phyloP scores from a whole-genome alignment of 2,329 filamentous ascomycete genomes.

The Amesomyces nigricolor region DNA sequence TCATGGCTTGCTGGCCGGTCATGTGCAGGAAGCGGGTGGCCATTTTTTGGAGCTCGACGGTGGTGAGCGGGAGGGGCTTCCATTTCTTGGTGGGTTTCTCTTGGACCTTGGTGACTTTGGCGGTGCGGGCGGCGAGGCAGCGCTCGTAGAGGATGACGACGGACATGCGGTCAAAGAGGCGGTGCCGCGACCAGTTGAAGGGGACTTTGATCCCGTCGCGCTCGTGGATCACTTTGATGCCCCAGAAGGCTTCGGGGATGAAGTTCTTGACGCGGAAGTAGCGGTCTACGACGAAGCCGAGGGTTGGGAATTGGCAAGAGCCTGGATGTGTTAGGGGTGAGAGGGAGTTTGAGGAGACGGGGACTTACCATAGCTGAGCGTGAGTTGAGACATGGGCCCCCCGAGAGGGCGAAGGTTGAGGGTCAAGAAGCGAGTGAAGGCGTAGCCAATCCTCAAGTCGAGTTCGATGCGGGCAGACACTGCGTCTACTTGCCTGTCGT shows the following conservation, averaged over 20 bases:
- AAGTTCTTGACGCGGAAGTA: slow-evolving; percentile 95
- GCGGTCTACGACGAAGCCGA: slow-evolving; percentile 94
- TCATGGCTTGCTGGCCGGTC: slow-evolving; percentile 88
- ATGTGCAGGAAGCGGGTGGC: slow-evolving; percentile 85
- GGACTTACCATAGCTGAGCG: slow-evolving; percentile 72
- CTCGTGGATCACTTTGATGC: slow-evolving; percentile 75
- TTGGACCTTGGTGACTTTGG: slow-evolving; percentile 76
- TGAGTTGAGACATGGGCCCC: slow-evolving; percentile 55
- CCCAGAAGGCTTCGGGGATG: slow-evolving; percentile 87
- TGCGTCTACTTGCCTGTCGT: slow-evolving; percentile 80
- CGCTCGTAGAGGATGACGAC: slow-evolving; percentile 79
- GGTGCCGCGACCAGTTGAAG: slow-evolving; percentile 76
- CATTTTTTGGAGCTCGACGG: slow-evolving; percentile 93
- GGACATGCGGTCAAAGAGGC: slow-evolving; percentile 81
- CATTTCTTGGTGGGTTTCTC: slow-evolving; percentile 91
- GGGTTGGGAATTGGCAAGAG: slow-evolving; percentile 92
- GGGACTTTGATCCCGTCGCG: slow-evolving; percentile 73
- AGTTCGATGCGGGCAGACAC: slow-evolving; percentile 87
- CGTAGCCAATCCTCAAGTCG: slow-evolving; percentile 84
- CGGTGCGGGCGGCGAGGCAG: slow-evolving; percentile 69
- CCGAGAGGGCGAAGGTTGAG: slow-evolving; percentile 69
- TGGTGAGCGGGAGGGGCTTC: slow-evolving; percentile 89
- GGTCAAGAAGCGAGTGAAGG: slow-evolving; percentile 86
- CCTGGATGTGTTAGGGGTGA: slow-evolving; percentile 38
- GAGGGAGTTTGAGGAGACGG: background rate